Conservation (phyloP, 2,329 filamentous ascomycete species). For the Fusarium tjaetaba region DNA sequence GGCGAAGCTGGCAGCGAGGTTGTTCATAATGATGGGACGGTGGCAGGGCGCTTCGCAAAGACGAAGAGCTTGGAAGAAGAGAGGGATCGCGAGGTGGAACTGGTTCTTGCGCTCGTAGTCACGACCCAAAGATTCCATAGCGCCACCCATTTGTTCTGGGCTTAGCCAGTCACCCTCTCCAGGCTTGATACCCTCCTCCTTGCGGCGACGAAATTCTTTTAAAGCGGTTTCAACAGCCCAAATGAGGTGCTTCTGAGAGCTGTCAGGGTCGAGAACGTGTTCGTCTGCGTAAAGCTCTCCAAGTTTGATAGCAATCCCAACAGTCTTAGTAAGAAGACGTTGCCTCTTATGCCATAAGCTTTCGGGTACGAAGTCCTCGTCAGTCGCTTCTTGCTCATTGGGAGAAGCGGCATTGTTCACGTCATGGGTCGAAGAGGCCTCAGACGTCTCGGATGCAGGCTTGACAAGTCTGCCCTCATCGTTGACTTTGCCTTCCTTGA, state of each 20-base stretch:
- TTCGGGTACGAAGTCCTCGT: slow-evolving; percentile 50
- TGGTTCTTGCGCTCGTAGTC: slow-evolving; percentile 79
- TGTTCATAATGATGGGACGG: slow-evolving; percentile 86
- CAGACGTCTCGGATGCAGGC: slow-evolving; percentile 18
- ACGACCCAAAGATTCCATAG: slow-evolving; percentile 78
- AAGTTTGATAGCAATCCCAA: slow-evolving; percentile 83
- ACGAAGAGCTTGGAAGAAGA: slow-evolving; percentile 86
- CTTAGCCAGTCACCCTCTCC: slow-evolving; percentile 78
- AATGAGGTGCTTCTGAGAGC: slow-evolving; percentile 76
- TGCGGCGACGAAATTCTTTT: slow-evolving; percentile 76
- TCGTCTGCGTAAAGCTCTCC: slow-evolving; percentile 83
- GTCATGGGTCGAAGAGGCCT: slow-evolving; percentile 1
- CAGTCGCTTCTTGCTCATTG: slow-evolving; percentile 36
- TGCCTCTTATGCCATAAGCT: slow-evolving; percentile 68
- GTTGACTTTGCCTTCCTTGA: slow-evolving; percentile 58
- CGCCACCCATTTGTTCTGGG: slow-evolving; percentile 76
- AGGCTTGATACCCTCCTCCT: slow-evolving; percentile 72
- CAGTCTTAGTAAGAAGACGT: slow-evolving; percentile 75
- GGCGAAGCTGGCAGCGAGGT: slow-evolving; percentile 77
- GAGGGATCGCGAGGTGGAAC: slow-evolving; percentile 83
- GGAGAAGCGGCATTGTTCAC: slow-evolving; percentile 9
- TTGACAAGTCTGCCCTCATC: slow-evolving; percentile 50
- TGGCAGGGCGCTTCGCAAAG: slow-evolving; percentile 77
- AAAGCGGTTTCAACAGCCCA: slow-evolving; percentile 85
- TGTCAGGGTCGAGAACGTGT: slow-evolving; percentile 77